Percentiles rank a stretch among this genome's conserved stretches.
Evolutionary conservation across 2,329 filamentous ascomycete species (phyloP).

Genomic region (Sarocladium kiliense): DNA sequence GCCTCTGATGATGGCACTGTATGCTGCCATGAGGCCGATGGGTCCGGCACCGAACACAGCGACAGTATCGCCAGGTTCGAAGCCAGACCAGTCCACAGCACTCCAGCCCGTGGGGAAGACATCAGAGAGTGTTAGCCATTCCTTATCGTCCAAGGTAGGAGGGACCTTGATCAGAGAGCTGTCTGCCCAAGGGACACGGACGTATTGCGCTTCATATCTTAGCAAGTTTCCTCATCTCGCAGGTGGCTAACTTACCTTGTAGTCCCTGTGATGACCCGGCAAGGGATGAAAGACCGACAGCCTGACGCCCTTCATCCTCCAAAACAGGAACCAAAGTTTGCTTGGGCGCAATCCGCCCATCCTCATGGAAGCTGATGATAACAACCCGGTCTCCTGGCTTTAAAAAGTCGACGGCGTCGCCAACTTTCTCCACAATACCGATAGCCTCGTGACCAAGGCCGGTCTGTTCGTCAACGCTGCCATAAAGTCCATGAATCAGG

Average conservation of each 20-base stretch:
- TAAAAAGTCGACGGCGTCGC: constrained; percentile 26
- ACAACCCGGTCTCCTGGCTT: constrained; percentile 33
- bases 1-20: constrained; percentile 55
- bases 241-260: not conserved
- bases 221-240: not conserved
- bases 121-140: constrained; percentile 6
- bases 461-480: constrained; percentile 15
- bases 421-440: constrained; percentile 30
- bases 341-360: not conserved
- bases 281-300: not conserved
- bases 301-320: not conserved
- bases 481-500: constrained; percentile 22
- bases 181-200: not conserved
- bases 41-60: constrained; percentile 61
- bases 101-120: constrained; percentile 41
- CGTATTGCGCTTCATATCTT: not conserved
- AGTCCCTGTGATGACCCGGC: not conserved
- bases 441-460: constrained; percentile 34
- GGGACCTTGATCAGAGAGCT: not conserved
- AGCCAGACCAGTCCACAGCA: constrained; percentile 50
- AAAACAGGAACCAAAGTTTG: not conserved
- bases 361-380: constrained; percentile 15
- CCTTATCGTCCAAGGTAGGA: not conserved
- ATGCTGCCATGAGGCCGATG: constrained; percentile 61
- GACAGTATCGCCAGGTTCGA: constrained; percentile 55